Evolutionary conservation across 495 filamentous ascomycete species (phyloP).

Genomic region (Hypoxylon rickii): DNA sequence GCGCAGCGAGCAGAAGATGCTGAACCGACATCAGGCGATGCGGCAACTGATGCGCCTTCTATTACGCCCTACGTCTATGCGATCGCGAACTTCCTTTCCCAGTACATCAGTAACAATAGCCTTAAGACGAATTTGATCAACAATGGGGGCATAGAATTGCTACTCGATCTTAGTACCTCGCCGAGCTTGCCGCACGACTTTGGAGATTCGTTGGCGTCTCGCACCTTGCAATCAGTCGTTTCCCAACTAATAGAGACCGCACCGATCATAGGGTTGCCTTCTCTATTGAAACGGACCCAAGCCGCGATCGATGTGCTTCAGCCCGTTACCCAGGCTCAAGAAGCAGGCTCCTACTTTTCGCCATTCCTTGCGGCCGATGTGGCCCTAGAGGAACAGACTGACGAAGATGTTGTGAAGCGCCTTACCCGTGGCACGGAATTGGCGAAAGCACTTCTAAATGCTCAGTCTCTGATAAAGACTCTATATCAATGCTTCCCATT

Average conservation of each 20-base stretch:
- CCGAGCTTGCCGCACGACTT: conserved; percentile 79
- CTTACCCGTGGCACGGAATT: conserved; percentile 68
- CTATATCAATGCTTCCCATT: conserved; percentile 75
- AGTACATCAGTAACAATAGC: conserved; percentile 75
- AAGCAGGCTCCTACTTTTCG: conserved; percentile 60
- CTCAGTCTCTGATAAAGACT: conserved; percentile 73
- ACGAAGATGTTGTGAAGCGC: conserved; percentile 40
- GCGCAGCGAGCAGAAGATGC: conserved; percentile 28
- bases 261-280: conserved; percentile 79
- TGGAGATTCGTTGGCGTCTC: conserved; percentile 64
- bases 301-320: conserved; percentile 66
- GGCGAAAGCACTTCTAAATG: conserved; percentile 74
- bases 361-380: conserved; percentile 51
- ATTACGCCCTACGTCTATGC: conserved; percentile 73
- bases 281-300: conserved; percentile 75
- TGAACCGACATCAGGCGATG: conserved; percentile 3
- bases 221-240: conserved; percentile 72
- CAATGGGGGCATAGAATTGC: conserved; percentile 76
- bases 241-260: conserved; percentile 81
- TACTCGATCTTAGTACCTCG: conserved; percentile 82
- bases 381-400: conserved; percentile 35
- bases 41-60: conserved; percentile 26
- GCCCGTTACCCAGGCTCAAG: conserved; percentile 58
- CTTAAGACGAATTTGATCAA: conserved; percentile 78
- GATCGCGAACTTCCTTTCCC: conserved; percentile 72